Conservation (phyloP, 441 rosid species). For the Isatis lusitanica region DNA sequence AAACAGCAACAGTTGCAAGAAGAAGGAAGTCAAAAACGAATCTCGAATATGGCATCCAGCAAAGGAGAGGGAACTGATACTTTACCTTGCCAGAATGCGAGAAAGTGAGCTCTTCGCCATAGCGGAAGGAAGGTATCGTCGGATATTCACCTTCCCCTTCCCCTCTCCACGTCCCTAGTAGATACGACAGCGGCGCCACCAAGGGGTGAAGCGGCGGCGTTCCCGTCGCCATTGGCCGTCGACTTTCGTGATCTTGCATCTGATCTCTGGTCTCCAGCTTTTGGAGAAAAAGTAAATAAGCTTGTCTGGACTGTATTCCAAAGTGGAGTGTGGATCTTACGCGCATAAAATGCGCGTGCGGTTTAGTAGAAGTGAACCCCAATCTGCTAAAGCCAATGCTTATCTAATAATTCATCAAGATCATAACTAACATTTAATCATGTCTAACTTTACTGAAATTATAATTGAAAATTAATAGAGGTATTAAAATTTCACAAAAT, state of each 20-base stretch:
- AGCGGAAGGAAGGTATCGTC: slow-evolving; percentile 60
- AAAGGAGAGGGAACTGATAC: neutral
- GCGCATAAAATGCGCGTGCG: neutral
- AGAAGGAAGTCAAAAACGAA: neutral
- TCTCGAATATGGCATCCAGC: neutral
- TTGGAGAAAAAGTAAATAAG: neutral
- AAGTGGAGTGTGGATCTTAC: neutral
- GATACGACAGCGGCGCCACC: slow-evolving; percentile 53
- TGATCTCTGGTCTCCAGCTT: neutral
- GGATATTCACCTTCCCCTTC: slow-evolving; percentile 70
- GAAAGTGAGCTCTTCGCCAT: slow-evolving; percentile 71
- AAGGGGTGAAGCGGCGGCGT: slow-evolving; percentile 49
- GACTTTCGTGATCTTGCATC: neutral
- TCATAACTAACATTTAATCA: no score
- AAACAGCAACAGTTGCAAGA: neutral
- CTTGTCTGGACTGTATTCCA: neutral
- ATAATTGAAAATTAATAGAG: no score
- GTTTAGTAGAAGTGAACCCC: neutral
- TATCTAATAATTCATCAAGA: no score
- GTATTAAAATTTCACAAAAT: no score
- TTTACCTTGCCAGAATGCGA: slow-evolving; percentile 59
- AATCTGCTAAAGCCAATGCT: neutral
- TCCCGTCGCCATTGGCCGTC: slow-evolving; percentile 13
- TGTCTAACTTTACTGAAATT: no score
- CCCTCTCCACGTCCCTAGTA: slow-evolving; percentile 77